Evolutionary conservation across 2,329 filamentous ascomycete species (phyloP).

Genomic region (Fonsecaea pedrosoi): DNA sequence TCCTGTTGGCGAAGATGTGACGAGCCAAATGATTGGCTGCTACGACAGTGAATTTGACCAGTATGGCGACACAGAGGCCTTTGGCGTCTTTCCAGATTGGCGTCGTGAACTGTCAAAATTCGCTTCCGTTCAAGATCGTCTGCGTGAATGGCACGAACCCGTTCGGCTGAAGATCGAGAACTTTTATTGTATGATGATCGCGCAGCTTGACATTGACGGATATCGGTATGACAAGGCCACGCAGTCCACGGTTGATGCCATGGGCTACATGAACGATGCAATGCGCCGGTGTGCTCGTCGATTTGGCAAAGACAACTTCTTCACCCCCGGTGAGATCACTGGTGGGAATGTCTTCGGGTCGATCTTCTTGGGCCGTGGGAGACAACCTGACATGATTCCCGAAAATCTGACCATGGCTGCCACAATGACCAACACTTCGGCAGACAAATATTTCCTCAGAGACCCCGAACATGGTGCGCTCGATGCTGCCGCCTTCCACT

Average conservation of each 20-base stretch:
- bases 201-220: conserved; percentile 69
- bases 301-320: conserved; percentile 69
- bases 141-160: conserved; percentile 67
- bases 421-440: conserved; percentile 53
- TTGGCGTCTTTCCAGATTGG: conserved; percentile 69
- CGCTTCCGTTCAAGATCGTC: conserved; percentile 70
- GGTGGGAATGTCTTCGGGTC: conserved; percentile 66
- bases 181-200: conserved; percentile 69
- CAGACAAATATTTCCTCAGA: conserved; percentile 59
- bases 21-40: conserved; percentile 60
- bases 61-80: conserved; percentile 69
- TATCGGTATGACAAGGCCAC: conserved; percentile 72
- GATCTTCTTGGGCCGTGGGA: conserved; percentile 68
- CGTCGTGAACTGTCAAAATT: conserved; percentile 70
- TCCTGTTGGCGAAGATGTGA: conserved; percentile 57
- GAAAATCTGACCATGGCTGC: conserved; percentile 58
- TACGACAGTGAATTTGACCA: conserved; percentile 70
- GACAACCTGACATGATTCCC: conserved; percentile 62
- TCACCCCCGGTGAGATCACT: conserved; percentile 69
- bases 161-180: conserved; percentile 64
- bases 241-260: conserved; percentile 67
- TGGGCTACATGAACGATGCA: conserved; percentile 63
- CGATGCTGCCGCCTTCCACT: conserved; percentile 68
- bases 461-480: conserved; percentile 56
- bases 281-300: conserved; percentile 64